A percentile compares a stretch with the other conserved stretches of the same genome.
phyloP scores from a whole-genome alignment of 148 eudicot species.

The Cornus florida region DNA sequence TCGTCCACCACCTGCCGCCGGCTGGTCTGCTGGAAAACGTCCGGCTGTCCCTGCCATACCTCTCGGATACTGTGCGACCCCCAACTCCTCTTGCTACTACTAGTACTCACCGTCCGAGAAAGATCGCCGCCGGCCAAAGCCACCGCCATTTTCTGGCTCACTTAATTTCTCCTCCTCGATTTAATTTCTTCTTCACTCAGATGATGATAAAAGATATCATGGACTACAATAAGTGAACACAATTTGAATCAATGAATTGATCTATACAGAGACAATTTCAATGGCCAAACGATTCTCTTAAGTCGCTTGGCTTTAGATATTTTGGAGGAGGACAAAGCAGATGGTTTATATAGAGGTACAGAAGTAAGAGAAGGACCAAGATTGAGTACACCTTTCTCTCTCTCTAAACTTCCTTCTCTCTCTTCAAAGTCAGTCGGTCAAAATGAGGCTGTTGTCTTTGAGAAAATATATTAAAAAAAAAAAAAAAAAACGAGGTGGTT shows the following conservation, averaged over 20 bases:
- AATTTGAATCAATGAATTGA: background rate
- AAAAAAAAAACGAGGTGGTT: no score
- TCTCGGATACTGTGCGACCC: conserved; percentile 26
- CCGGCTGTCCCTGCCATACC: conserved; percentile 23
- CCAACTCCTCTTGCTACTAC: conserved; percentile 26
- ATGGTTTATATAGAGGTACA: background rate
- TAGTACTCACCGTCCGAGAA: conserved; percentile 13
- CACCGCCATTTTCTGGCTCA: conserved; percentile 11
- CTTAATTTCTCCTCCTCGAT: background rate
- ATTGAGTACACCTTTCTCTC: background rate
- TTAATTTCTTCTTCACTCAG: no score
- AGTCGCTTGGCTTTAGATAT: background rate
- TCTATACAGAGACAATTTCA: no score
- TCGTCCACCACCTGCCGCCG: conserved; percentile 21
- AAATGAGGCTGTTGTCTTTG: background rate
- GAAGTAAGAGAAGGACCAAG: background rate
- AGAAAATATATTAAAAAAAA: no score
- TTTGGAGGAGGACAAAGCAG: background rate
- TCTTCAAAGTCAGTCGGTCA: background rate
- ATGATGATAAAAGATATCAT: no score
- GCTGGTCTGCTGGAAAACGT: conserved; percentile 28
- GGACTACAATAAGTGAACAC: background rate
- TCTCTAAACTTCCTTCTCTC: background rate
- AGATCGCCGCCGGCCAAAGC: conserved; percentile 23
- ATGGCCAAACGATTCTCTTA: background rate